A percentile compares a stretch with the other conserved stretches of the same genome.
phyloP scores from a whole-genome alignment of 1,284 basidiomycete genomes.

The Ustilago trichophora region DNA sequence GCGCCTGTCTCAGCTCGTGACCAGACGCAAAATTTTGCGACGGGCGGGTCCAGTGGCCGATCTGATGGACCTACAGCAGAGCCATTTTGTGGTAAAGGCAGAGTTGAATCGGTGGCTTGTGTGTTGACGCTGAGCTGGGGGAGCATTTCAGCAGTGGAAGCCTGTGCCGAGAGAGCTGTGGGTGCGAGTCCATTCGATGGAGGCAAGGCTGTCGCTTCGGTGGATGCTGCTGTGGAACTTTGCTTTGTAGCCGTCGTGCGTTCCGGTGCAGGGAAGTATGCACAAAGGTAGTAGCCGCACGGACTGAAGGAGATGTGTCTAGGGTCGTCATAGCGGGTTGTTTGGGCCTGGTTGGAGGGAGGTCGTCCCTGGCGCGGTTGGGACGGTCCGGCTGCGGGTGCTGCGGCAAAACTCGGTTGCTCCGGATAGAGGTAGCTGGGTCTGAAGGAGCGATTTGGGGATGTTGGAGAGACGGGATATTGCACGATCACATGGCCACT shows the following conservation, averaged over 20 bases:
- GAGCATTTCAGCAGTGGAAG: not conserved
- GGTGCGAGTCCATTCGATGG: not conserved
- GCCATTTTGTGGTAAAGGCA: not conserved
- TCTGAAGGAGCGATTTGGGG: slow-evolving; percentile 1
- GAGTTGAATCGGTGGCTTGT: not conserved
- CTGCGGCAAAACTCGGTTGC: not conserved
- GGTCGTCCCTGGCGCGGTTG: not conserved
- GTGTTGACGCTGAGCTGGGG: not conserved
- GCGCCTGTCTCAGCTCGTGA: slow-evolving; percentile 35
- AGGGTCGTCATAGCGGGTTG: slow-evolving; percentile 21
- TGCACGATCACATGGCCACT: slow-evolving; percentile 27
- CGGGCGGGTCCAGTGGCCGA: not conserved
- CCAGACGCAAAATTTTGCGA: slow-evolving; percentile 35
- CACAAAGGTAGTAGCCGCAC: slow-evolving; percentile 44
- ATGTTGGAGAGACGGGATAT: slow-evolving; percentile 8
- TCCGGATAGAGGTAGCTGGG: slow-evolving; percentile 25
- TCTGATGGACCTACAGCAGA: not conserved
- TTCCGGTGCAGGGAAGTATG: slow-evolving; percentile 14
- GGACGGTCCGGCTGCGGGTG: slow-evolving; percentile 5
- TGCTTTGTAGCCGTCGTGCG: not conserved
- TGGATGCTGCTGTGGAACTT: not conserved
- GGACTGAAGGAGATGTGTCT: slow-evolving; percentile 41
- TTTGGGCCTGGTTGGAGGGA: not conserved
- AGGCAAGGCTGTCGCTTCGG: not conserved
- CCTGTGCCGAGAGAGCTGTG: not conserved